These are phyloP conservation scores for Mucor lusitanicus DNA, from an alignment of 371 early-diverging fungal genomes.

Conservation along the genomic window DNA sequence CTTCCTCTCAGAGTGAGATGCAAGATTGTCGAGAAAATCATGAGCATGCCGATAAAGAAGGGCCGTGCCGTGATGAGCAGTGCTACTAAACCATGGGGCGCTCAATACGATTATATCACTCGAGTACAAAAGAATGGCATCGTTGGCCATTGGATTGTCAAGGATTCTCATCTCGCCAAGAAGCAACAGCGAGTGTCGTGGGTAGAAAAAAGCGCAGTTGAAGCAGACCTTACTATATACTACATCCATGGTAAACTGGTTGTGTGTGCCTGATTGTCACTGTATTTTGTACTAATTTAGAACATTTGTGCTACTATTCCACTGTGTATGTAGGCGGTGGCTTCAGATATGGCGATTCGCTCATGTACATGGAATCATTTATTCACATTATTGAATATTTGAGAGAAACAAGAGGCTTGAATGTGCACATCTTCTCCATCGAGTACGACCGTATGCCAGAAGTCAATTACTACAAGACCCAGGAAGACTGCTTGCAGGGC, in stretches of 20 bases:
- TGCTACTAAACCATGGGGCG: slow-evolving; percentile 7
- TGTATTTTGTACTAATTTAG: slow-evolving; percentile 1
- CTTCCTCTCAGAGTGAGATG: slow-evolving; percentile 10
- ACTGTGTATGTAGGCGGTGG: slow-evolving; percentile 29
- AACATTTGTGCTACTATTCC: background rate
- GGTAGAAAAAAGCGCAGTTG: slow-evolving; percentile 18
- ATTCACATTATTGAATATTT: slow-evolving; percentile 28
- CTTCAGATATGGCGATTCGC: slow-evolving; percentile 29
- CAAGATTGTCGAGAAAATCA: slow-evolving; percentile 5
- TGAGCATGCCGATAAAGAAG: background rate
- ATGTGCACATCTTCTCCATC: slow-evolving; percentile 30
- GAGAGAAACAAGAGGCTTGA: slow-evolving; percentile 15
- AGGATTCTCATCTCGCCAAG: background rate
- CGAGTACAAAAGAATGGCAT: background rate
- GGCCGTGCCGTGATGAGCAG: background rate
- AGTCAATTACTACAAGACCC: slow-evolving; percentile 12
- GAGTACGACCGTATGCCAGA: slow-evolving; percentile 29
- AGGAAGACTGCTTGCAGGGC: slow-evolving; percentile 25
- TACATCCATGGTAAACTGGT: slow-evolving; percentile 35
- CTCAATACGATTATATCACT: slow-evolving; percentile 12
- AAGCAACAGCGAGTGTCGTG: background rate
- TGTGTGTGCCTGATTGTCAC: background rate
- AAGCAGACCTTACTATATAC: slow-evolving; percentile 28
- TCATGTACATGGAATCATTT: slow-evolving; percentile 34
- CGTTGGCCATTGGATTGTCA: slow-evolving; percentile 28